A percentile compares a stretch with the other conserved stretches of the same genome.
Evolutionary conservation across 73 alveolate species (phyloP).

Genomic region (Symbiodinium natans): DNA sequence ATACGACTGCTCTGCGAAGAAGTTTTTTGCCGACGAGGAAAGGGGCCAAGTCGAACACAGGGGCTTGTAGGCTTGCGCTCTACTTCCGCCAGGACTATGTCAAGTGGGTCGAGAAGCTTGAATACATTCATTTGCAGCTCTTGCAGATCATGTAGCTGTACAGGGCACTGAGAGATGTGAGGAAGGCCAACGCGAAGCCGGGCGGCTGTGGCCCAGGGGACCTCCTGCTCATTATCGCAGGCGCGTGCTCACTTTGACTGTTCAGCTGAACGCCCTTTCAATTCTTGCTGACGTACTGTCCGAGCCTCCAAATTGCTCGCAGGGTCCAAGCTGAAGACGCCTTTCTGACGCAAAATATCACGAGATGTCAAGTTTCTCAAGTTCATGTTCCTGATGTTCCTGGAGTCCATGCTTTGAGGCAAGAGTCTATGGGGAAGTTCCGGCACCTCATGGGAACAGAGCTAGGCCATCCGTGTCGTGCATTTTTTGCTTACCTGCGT

Average conservation of each 20-base stretch:
- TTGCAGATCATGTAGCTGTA: too few relatives aligned
- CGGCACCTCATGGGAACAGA: constrained; percentile 90
- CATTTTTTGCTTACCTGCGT: too few relatives aligned
- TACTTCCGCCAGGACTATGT: constrained; percentile 23
- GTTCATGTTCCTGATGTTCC: neutral
- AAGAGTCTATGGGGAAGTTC: constrained; percentile 83
- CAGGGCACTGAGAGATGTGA: too few relatives aligned
- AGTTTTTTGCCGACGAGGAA: constrained; percentile 62
- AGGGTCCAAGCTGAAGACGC: constrained; percentile 17
- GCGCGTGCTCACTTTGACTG: neutral
- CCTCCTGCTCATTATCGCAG: constrained; percentile 57
- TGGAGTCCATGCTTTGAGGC: neutral
- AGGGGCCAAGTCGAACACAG: neutral
- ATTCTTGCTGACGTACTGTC: too few relatives aligned
- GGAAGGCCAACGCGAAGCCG: constrained; percentile 72
- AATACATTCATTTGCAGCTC: neutral
- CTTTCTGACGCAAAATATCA: neutral
- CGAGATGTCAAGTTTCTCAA: neutral
- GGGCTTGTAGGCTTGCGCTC: neutral
- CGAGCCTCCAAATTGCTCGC: too few relatives aligned
- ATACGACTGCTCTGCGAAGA: constrained; percentile 89
- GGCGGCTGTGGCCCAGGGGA: constrained; percentile 86
- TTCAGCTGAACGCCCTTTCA: too few relatives aligned
- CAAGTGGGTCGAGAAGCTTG: constrained; percentile 35
- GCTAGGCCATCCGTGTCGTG: constrained; percentile 30